Conservation (phyloP, 2,329 filamentous ascomycete genomes). For the Penicillium paneum region DNA sequence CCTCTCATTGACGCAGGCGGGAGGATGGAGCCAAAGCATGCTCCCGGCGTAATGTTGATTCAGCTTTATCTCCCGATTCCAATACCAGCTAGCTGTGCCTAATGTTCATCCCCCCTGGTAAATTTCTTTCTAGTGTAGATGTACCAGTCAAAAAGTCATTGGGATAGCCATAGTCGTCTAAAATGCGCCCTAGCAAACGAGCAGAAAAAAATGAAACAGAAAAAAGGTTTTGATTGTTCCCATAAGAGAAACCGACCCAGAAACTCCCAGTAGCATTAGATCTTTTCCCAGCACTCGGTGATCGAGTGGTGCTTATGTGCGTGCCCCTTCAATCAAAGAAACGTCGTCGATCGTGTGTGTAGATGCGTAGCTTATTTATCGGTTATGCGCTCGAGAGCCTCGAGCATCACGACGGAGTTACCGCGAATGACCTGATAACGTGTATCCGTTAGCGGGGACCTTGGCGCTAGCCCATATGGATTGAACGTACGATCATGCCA, state of each 20-base stretch:
- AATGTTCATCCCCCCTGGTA: not conserved
- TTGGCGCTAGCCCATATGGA: not conserved
- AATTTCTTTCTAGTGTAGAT: not conserved
- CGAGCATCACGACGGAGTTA: slow-evolving; percentile 98
- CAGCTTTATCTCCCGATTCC: slow-evolving; percentile 7
- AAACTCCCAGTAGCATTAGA: slow-evolving; percentile 38
- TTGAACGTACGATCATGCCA: slow-evolving; percentile 76
- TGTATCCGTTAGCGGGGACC: slow-evolving; percentile 7
- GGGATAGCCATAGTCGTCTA: slow-evolving; percentile 2
- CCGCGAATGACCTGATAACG: slow-evolving; percentile 76
- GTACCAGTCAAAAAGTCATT: not conserved
- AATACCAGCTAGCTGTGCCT: slow-evolving; percentile 11
- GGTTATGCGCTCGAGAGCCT: slow-evolving; percentile 52
- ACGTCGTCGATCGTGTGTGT: slow-evolving; percentile 13
- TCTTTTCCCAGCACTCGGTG: slow-evolving; percentile 22
- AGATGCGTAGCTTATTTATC: slow-evolving; percentile 36
- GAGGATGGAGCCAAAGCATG: slow-evolving; percentile 9
- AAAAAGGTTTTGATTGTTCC: slow-evolving; percentile 33
- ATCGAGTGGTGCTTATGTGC: slow-evolving; percentile 11
- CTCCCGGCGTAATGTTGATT: slow-evolving; percentile 13
- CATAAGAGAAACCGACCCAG: slow-evolving; percentile 36
- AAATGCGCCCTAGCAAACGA: slow-evolving; percentile 1
- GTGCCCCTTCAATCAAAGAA: slow-evolving; percentile 11
- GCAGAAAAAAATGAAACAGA: slow-evolving; percentile 11
- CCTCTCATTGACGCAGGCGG: not conserved